Percentiles rank a stretch among this genome's conserved stretches.
Evolutionary conservation across 1,284 basidiomycete genomes (phyloP).

Genomic region (Ceratobasidium sp.): DNA sequence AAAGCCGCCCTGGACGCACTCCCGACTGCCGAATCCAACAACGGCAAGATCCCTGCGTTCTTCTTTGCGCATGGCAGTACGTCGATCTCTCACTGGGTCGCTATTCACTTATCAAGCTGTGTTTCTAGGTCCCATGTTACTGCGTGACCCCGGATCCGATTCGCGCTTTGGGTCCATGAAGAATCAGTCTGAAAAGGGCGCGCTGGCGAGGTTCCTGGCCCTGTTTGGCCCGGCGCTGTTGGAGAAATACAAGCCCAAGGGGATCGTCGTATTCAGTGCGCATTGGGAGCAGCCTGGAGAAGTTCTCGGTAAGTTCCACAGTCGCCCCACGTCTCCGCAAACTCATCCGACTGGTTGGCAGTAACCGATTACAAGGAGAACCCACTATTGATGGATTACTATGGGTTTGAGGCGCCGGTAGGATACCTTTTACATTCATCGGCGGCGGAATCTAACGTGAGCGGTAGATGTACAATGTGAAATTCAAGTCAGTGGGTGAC

Average conservation of each 20-base stretch:
- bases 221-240: conserved; percentile 72
- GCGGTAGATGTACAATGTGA: conserved; percentile 62
- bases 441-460: conserved; percentile 28
- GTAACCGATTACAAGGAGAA: conserved; percentile 78
- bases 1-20: conserved; percentile 62
- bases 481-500: conserved; percentile 71
- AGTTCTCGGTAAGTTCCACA: conserved; percentile 56
- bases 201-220: conserved; percentile 65
- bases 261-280: conserved; percentile 78
- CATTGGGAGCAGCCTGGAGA: conserved; percentile 74
- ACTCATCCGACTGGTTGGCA: conserved; percentile 43
- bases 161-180: conserved; percentile 45
- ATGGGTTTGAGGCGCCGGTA: conserved; percentile 58
- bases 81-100: conserved; percentile 27
- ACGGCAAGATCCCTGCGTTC: conserved; percentile 66
- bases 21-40: conserved; percentile 59
- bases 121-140: conserved; percentile 29
- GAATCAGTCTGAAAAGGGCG: conserved; percentile 58
- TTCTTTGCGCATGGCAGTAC: conserved; percentile 74
- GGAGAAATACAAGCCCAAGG: conserved; percentile 74
- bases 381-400: conserved; percentile 76
- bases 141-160: conserved; percentile 1
- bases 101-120: neutral
- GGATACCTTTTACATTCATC: neutral
- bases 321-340: conserved; percentile 18